These are phyloP conservation scores for Mitragyna speciosa DNA, from an alignment of 257 asterid species.

Conservation along the genomic window DNA sequence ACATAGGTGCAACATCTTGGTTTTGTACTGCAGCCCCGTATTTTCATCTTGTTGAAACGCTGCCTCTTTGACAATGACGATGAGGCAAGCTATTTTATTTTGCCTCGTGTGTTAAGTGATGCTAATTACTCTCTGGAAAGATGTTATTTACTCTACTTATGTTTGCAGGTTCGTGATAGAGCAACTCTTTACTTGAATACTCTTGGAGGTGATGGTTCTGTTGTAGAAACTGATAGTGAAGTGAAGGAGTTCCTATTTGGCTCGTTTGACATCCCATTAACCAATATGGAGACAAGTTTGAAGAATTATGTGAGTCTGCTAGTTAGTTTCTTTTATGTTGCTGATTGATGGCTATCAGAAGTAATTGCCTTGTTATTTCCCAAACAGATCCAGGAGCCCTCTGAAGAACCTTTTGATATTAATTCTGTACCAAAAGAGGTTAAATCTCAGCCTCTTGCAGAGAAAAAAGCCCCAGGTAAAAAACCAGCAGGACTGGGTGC, in stretches of 20 bases:
- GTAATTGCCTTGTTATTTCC: slow-evolving; percentile 19
- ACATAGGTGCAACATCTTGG: slow-evolving; percentile 12
- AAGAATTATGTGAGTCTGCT: slow-evolving; percentile 69
- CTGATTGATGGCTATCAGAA: slow-evolving; percentile 2
- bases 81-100: slow-evolving; percentile 59
- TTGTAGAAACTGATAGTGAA: slow-evolving; percentile 79
- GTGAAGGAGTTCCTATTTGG: slow-evolving; percentile 91
- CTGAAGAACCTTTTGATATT: slow-evolving; percentile 87
- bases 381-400: slow-evolving; percentile 59
- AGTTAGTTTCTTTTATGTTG: slow-evolving; percentile 16
- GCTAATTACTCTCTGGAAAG: not conserved
- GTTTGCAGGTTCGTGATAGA: slow-evolving; percentile 89
- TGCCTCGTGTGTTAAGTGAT: not conserved
- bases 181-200: slow-evolving; percentile 98
- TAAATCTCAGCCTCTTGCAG: slow-evolving; percentile 86
- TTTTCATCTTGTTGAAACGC: slow-evolving; percentile 72
- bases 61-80: slow-evolving; percentile 90
- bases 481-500: slow-evolving; percentile 87
- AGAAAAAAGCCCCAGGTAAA: slow-evolving; percentile 91
- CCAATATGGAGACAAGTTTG: slow-evolving; percentile 85
- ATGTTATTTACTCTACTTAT: slow-evolving; percentile 7
- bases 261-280: slow-evolving; percentile 73
- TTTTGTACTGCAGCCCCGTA: slow-evolving; percentile 75
- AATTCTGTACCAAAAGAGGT: slow-evolving; percentile 83
- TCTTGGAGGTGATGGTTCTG: slow-evolving; percentile 88